These are phyloP conservation scores for Salvia miltiorrhiza DNA, from an alignment of 257 asterid species.

Conservation along the genomic window DNA sequence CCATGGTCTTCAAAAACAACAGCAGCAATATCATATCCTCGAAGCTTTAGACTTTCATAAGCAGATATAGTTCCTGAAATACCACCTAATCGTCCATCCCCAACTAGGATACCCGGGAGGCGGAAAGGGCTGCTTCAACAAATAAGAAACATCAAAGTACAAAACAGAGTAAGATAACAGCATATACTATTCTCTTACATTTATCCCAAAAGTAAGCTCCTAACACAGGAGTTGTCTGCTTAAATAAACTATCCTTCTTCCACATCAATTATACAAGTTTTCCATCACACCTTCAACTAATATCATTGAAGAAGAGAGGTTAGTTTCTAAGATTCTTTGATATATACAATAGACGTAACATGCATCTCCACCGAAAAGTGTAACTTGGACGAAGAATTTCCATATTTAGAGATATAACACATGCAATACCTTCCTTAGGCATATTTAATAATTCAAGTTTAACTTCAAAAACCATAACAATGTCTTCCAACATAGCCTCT, in stretches of 20 bases:
- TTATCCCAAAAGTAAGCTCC: neutral
- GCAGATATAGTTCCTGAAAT: slow-evolving; percentile 98
- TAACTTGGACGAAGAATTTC: neutral
- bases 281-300: slow-evolving; percentile 1
- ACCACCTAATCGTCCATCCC: slow-evolving; percentile 97
- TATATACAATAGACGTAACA: no score
- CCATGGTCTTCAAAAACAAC: slow-evolving; percentile 88
- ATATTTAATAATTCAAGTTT: slow-evolving; percentile 3
- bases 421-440: neutral
- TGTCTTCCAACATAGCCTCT: neutral
- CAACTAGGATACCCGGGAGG: slow-evolving; percentile 89
- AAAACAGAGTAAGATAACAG: neutral
- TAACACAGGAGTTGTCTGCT: neutral
- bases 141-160: slow-evolving; percentile 19
- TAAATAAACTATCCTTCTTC: neutral
- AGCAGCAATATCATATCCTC: slow-evolving; percentile 92
- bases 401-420: neutral
- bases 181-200: neutral
- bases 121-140: slow-evolving; percentile 76
- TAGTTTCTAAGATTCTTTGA: neutral
- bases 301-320: neutral
- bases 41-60: slow-evolving; percentile 79
- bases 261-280: slow-evolving; percentile 3
- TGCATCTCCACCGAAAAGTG: slow-evolving; percentile 5
- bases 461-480: neutral